Conservation (phyloP, 345 rosid species). For the Mercurialis annua region DNA sequence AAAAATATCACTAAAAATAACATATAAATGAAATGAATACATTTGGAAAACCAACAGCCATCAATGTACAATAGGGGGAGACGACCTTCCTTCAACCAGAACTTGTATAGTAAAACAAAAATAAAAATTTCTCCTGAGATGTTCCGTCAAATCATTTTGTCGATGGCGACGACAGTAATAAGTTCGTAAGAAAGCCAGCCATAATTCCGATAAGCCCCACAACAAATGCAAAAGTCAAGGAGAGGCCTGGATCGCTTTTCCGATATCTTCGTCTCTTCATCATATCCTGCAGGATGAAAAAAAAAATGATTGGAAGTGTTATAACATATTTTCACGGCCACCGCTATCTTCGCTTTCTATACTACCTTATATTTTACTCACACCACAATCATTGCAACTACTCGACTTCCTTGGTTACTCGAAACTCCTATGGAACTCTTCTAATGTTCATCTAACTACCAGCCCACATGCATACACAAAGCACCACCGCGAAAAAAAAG, state of each 20-base stretch:
- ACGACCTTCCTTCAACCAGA: constrained; percentile 22
- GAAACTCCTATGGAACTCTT: no score
- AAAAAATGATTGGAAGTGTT: background rate
- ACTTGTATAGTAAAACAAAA: constrained; percentile 28
- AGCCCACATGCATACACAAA: no score
- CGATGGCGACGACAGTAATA: constrained; percentile 51
- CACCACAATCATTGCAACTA: no score
- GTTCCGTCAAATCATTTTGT: constrained; percentile 22
- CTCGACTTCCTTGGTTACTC: no score
- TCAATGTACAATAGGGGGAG: constrained; percentile 32
- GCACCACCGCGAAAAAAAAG: no score
- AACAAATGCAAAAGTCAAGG: constrained; percentile 62
- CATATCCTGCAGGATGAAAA: constrained; percentile 47
- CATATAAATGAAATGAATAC: constrained; percentile 27
- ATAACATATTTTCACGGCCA: no score
- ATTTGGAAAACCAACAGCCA: constrained; percentile 21
- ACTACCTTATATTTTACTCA: no score
- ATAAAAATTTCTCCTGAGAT: constrained; percentile 7
- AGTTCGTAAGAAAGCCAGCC: constrained; percentile 73
- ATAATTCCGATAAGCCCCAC: constrained; percentile 79
- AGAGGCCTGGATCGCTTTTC: constrained; percentile 53
- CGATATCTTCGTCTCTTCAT: constrained; percentile 61
- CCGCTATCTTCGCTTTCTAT: no score
- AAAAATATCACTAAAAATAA: constrained; percentile 10
- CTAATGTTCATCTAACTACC: no score